Conservation (phyloP, 495 filamentous ascomycete genomes). For the Penicillium mononematosum region DNA sequence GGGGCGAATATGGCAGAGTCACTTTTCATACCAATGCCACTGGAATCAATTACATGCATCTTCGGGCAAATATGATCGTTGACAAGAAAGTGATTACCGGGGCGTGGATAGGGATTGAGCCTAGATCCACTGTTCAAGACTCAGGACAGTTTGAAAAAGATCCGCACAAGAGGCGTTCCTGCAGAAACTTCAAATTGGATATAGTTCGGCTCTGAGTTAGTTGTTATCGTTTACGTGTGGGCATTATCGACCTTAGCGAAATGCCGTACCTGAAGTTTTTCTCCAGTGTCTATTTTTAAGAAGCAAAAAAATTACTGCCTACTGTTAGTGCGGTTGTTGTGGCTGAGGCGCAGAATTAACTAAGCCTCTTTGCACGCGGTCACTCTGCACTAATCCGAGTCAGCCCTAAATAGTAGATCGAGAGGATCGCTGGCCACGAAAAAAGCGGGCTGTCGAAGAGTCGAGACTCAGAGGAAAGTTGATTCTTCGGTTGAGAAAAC, state of each 20-base stretch:
- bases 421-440: constrained; percentile 17
- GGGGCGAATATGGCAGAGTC: background rate
- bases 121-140: constrained; percentile 3
- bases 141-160: background rate
- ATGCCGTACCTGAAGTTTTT: background rate
- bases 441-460: constrained; percentile 3
- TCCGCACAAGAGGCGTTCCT: background rate
- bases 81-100: background rate
- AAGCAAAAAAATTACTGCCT: background rate
- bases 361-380: constrained; percentile 21
- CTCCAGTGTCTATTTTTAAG: constrained; percentile 7
- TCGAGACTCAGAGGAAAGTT: background rate
- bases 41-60: background rate
- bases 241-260: background rate
- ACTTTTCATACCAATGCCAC: background rate
- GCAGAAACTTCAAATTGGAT: background rate
- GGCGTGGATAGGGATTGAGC: background rate
- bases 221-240: background rate
- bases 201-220: background rate
- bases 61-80: too few species aligned
- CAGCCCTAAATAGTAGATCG: constrained; percentile 16
- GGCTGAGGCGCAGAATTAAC: constrained; percentile 9
- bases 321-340: too few species aligned
- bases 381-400: constrained; percentile 3
- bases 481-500: background rate